phyloP scores from a whole-genome alignment of 768 basidiomycete species.

The Auricularia cornea region DNA sequence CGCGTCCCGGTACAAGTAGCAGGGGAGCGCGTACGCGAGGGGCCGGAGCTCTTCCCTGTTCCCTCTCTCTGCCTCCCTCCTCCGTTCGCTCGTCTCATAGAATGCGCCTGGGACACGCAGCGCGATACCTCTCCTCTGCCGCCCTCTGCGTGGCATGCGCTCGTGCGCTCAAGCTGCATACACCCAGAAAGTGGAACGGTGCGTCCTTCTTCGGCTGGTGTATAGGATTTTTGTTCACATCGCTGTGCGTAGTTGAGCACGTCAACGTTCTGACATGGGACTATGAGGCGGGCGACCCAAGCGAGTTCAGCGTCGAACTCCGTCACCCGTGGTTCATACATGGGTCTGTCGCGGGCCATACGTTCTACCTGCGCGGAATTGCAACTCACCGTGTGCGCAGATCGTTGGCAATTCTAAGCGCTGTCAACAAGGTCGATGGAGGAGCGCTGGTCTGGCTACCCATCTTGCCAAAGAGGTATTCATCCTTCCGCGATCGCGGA shows the following conservation, averaged over 20 bases:
- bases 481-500: background rate
- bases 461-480: background rate
- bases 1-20: no score
- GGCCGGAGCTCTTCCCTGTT: no score
- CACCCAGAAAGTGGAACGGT: background rate
- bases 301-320: background rate
- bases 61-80: no score
- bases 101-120: background rate
- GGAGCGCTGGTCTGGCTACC: background rate
- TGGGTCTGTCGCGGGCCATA: background rate
- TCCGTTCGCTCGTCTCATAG: background rate
- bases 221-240: background rate
- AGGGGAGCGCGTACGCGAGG: no score
- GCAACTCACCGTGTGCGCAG: background rate
- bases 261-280: background rate
- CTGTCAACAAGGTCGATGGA: background rate
- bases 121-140: background rate
- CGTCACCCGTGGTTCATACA: background rate
- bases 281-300: background rate
- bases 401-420: background rate
- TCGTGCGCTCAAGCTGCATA: background rate
- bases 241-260: background rate
- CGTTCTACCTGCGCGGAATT: background rate
- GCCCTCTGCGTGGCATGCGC: background rate
- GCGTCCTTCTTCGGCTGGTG: background rate